Evolutionary conservation across 1,139 yeast species (phyloP).

Genomic region (Candida tunisiensis): DNA sequence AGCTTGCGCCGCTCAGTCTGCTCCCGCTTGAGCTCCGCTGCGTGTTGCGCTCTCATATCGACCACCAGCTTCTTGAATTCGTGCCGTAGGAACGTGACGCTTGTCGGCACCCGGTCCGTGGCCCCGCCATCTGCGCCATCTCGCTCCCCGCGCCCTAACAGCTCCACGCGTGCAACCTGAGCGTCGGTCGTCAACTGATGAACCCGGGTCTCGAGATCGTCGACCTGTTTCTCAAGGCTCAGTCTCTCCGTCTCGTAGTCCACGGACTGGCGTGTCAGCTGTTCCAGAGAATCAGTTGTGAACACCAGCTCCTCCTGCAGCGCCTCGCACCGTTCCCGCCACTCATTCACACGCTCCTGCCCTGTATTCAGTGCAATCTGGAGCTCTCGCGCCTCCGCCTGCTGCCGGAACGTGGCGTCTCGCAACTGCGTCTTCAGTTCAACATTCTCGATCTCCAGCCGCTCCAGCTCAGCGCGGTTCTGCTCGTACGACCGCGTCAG

Average conservation of each 20-base stretch:
- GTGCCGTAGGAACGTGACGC: slow-evolving; percentile 31
- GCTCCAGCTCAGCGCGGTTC: slow-evolving; percentile 13
- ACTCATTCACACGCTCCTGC: slow-evolving; percentile 10
- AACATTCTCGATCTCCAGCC: slow-evolving; percentile 18
- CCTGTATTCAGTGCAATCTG: slow-evolving; percentile 8
- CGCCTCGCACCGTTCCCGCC: slow-evolving; percentile 16
- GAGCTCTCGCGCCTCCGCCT: slow-evolving; percentile 12
- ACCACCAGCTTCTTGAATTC: slow-evolving; percentile 55
- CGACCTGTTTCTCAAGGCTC: slow-evolving; percentile 12
- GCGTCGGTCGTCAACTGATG: slow-evolving; percentile 8
- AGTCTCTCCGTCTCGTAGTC: slow-evolving; percentile 19
- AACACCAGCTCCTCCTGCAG: slow-evolving; percentile 16
- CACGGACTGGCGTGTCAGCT: slow-evolving; percentile 20
- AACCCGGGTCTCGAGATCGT: slow-evolving; percentile 11
- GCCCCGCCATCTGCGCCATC: slow-evolving; percentile 1
- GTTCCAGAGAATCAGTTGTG: slow-evolving; percentile 18
- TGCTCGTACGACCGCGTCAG: slow-evolving; percentile 9
- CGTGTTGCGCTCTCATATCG: slow-evolving; percentile 47
- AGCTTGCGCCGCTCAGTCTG: slow-evolving; percentile 36
- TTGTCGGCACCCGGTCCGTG: slow-evolving; percentile 5
- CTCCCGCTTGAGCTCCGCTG: slow-evolving; percentile 32
- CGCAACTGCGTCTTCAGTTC: slow-evolving; percentile 19
- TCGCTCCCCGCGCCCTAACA: too few species aligned
- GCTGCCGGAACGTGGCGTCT: slow-evolving; percentile 13
- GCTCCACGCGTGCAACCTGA: slow-evolving; percentile 3